phyloP scores from a whole-genome alignment of 192 early-diverging fungal species.

The Rhizoclosmatium sp. region DNA sequence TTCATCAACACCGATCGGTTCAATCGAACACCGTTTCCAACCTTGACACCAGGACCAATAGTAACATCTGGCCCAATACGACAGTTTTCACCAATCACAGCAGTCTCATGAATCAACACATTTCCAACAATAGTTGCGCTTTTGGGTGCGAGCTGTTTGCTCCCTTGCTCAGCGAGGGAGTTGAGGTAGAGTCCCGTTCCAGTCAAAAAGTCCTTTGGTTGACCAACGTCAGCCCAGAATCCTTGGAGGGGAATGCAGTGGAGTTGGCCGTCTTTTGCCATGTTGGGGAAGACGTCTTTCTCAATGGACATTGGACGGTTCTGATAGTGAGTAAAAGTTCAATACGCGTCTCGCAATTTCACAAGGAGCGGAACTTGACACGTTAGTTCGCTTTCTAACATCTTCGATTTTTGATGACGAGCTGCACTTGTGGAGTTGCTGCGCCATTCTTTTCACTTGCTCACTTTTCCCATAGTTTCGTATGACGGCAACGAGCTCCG shows the following conservation, averaged over 20 bases:
- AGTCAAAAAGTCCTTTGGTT: conserved; percentile 97
- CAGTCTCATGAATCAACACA: conserved; percentile 90
- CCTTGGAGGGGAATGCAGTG: conserved; percentile 94
- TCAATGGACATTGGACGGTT: conserved; percentile 97
- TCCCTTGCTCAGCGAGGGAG: conserved; percentile 64
- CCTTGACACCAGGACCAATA: conserved; percentile 87
- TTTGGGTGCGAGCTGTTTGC: conserved; percentile 54
- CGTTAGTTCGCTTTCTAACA: no score
- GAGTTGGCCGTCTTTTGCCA: conserved; percentile 87
- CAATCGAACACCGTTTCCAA: conserved; percentile 96
- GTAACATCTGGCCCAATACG: conserved; percentile 98
- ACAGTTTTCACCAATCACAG: conserved; percentile 94
- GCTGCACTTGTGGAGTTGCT: no score
- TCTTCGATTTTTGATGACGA: no score
- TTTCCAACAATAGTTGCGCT: conserved; percentile 79
- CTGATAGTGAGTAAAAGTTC: conserved; percentile 42
- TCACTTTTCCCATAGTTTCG: neutral
- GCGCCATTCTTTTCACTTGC: no score
- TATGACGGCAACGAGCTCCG: neutral
- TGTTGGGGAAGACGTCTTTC: conserved; percentile 94
- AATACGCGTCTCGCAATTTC: neutral
- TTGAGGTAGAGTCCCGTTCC: conserved; percentile 93
- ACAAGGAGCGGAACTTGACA: no score
- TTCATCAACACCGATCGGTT: conserved; percentile 89
- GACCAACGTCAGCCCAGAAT: conserved; percentile 99